Base-by-base conservation (phyloP, 2,329 filamentous ascomycete genomes). In the Neofusicoccum cordaticola region DNA sequence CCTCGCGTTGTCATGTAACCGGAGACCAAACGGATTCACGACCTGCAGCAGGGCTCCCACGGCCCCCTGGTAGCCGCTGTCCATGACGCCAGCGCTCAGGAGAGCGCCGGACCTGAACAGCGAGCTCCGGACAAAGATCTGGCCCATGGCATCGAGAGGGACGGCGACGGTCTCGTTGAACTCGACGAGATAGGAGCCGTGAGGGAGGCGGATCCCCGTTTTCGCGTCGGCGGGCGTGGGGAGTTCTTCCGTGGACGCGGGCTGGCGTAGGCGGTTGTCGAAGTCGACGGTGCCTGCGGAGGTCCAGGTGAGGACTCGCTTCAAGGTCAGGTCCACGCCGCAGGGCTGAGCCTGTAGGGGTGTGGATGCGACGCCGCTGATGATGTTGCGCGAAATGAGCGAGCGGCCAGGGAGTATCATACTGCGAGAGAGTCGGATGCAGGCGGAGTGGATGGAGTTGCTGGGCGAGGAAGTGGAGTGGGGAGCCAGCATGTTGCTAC, bases 61-160 rank as follows among this genome's bases (percentile, higher is more conserved):
- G 2, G 74, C 74, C 19, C 80, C 80, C 41, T 77, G 69, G 66
- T 81, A 82, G 2, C 79, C 80, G 22, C 73, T 72, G 67, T 82
- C 79, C 51, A 81, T 71, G 2, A 81, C 78, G 1, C 79, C 79
- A 9, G 79, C 77, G 39, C 62, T 67, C 13, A 81, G 62, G 0
- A 69, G 50, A 0, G 74, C 76, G 0, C 80, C 79, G 12, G 77
- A 80, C 2, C 79, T 69, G 66, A 73, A 82, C 2, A 82, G 69
- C 2, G 79, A 81, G 12, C 72, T 76, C 27, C 80, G 67, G 1
- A 73, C 69, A 11, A 78, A 78, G 2, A 81, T 64, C 42, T 72
- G 72, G 0, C 72, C 79, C 79, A 81, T 81, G 62, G 70, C 69
- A 66, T 79, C 69, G 0, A 72, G 70, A 12, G 79, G 79, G 19